Evolutionary conservation across 441 rosid genomes (phyloP).

Genomic region (Gossypium davidsonii): DNA sequence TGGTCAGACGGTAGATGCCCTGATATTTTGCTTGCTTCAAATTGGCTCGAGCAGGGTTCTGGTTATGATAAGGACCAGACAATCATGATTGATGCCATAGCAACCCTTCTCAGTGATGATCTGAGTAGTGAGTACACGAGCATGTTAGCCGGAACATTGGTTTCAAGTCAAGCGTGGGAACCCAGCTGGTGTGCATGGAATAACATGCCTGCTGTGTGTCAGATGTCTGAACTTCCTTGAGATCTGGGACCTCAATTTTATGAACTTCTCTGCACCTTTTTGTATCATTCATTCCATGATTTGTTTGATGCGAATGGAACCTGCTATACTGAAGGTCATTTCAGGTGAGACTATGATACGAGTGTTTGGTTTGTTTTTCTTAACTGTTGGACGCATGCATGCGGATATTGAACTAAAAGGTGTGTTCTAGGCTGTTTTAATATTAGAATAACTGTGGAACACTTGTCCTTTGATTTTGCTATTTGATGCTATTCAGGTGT

Average conservation of each 20-base stretch:
- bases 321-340: slow-evolving; percentile 19
- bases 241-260: slow-evolving; percentile 16
- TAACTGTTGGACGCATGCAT: slow-evolving; percentile 18
- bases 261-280: slow-evolving; percentile 17
- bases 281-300: slow-evolving; percentile 21
- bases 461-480: background rate
- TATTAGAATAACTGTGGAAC: slow-evolving; percentile 25
- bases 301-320: slow-evolving; percentile 22
- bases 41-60: slow-evolving; percentile 64
- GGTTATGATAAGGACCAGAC: slow-evolving; percentile 48
- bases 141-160: slow-evolving; percentile 41
- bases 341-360: slow-evolving; percentile 18
- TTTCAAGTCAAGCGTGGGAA: slow-evolving; percentile 55
- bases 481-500: background rate
- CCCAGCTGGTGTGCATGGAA: slow-evolving; percentile 71
- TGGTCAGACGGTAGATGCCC: slow-evolving; percentile 38
- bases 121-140: slow-evolving; percentile 51
- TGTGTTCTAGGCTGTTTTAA: slow-evolving; percentile 19
- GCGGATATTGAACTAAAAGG: slow-evolving; percentile 18
- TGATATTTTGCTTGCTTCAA: slow-evolving; percentile 64
- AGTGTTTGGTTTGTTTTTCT: slow-evolving; percentile 27
- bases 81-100: slow-evolving; percentile 52
- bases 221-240: slow-evolving; percentile 66
- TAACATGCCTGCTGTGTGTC: slow-evolving; percentile 79
- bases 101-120: slow-evolving; percentile 70